A percentile compares a stretch with the other conserved stretches of the same genome.
Conservation (phyloP, 176 grass and related monocot genomes). For the Eragrostis curvula region DNA sequence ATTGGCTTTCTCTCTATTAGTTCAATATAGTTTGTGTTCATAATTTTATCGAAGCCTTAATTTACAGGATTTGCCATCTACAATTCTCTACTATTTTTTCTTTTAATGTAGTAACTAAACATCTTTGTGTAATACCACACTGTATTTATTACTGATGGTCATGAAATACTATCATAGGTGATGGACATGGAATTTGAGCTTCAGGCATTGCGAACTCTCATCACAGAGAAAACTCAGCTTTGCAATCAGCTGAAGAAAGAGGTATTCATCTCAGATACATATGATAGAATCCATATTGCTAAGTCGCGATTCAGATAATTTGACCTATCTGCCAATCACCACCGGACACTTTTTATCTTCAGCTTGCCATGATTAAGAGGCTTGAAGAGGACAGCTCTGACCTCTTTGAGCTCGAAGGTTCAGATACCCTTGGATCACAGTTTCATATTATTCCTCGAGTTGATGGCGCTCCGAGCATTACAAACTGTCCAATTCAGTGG, state of each 20-base stretch:
- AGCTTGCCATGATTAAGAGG: conserved; percentile 88
- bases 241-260: conserved; percentile 95
- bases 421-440: conserved; percentile 76
- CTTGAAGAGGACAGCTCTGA: conserved; percentile 70
- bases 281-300: conserved; percentile 28
- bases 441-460: conserved; percentile 71
- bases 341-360: conserved; percentile 30
- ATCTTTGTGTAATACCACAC: background rate
- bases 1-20: background rate
- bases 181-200: conserved; percentile 98
- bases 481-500: conserved; percentile 73
- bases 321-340: background rate
- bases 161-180: conserved; percentile 48
- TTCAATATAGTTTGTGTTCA: background rate
- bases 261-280: conserved; percentile 44
- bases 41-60: background rate
- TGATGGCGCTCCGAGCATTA: conserved; percentile 59
- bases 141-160: conserved; percentile 1
- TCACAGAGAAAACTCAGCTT: conserved; percentile 80
- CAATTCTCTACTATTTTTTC: background rate
- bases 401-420: conserved; percentile 79
- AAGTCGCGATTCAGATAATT: conserved; percentile 7
- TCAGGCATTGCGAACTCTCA: conserved; percentile 66
- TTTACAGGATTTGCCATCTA: background rate
- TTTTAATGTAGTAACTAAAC: background rate